phyloP scores from a whole-genome alignment of 176 grass and related monocot species.

The Zoysia japonica region DNA sequence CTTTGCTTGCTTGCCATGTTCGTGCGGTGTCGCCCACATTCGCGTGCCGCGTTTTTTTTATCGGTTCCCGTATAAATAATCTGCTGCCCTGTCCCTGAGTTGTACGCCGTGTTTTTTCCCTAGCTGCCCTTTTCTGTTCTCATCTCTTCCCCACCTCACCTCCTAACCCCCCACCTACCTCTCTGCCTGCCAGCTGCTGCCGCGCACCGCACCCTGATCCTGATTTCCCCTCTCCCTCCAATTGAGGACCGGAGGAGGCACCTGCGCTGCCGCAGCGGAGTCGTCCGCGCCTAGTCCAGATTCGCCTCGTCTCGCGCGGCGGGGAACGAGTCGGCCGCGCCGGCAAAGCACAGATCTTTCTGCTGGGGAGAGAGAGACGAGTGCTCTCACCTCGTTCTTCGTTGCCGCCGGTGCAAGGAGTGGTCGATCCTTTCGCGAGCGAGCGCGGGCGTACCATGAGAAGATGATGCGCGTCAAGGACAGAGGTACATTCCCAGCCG shows the following conservation, averaged over 20 bases:
- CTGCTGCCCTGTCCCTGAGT: constrained; percentile 38
- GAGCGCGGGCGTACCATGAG: constrained; percentile 45
- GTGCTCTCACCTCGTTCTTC: background rate
- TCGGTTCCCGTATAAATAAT: constrained; percentile 45
- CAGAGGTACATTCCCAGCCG: constrained; percentile 44
- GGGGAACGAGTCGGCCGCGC: background rate
- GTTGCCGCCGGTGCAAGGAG: background rate
- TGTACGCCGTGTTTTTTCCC: constrained; percentile 10
- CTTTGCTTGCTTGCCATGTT: background rate
- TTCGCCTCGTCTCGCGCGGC: constrained; percentile 12
- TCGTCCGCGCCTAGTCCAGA: constrained; percentile 22
- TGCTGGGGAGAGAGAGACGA: background rate
- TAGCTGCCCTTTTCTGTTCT: background rate
- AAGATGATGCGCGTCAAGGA: constrained; percentile 74
- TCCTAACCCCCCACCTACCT: constrained; percentile 41
- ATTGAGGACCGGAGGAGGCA: constrained; percentile 26
- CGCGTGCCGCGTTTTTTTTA: constrained; percentile 12
- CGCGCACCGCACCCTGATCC: background rate
- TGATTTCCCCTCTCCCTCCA: constrained; percentile 36
- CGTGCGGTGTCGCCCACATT: background rate
- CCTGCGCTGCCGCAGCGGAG: constrained; percentile 24
- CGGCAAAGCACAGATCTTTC: constrained; percentile 3
- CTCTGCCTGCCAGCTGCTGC: constrained; percentile 15
- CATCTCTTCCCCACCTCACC: constrained; percentile 22
- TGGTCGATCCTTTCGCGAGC: background rate